Base-by-base conservation (phyloP, 2,329 filamentous ascomycete species). In the Leptoxyphium fumago region DNA sequence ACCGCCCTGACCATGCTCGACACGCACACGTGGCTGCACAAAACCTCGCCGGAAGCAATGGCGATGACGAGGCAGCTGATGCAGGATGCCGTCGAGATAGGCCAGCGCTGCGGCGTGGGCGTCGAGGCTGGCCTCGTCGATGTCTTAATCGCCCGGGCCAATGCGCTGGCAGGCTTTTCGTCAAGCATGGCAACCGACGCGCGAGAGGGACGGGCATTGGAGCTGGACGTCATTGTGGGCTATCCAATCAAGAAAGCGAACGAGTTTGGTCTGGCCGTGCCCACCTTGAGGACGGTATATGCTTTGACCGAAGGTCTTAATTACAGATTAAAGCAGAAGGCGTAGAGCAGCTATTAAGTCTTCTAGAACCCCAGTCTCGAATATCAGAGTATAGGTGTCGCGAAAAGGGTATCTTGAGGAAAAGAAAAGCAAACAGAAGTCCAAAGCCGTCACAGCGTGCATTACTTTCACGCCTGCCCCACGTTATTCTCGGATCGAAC, bases 211-310 rank as follows among this genome's bases (percentile, higher is more conserved):
- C 52, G 64, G 26, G 59, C 61, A 2, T 58, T 70, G 59, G 67
- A 70, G 50, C 59, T 69, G n/a, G 66, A 70, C 43, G 64, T 69
- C 1, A 70, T 71, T 21, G 46, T 71, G 18, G 68, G 67, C 0
- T 63, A 59, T 39, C 63, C 65, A 4, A 60, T 65, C 45, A 52
- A 50, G 42, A 67, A 62, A 49, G 61, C 64, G 1, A 57, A 52
- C 39, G 63, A 68, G 43, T 50, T 64, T 11, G 60, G 60, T 0
- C 57, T 69, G 17, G 47, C 55, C n/a, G 62, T 62, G 2, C 65
- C 66, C 1, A 60, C 56, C 14, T 46, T 69, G 49, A 64, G 63
- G 48, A 59, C 62, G 15, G 49, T 69, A 8, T 64, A 64, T 48
- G 57, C 62, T 10, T 39, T 56, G 43, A 51, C 48, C 10, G 50